Evolutionary conservation across 371 early-diverging fungal genomes (phyloP), one percentile per base, ranked within the genome.

Genomic region (Coelomomyces lativittatus): DNA sequence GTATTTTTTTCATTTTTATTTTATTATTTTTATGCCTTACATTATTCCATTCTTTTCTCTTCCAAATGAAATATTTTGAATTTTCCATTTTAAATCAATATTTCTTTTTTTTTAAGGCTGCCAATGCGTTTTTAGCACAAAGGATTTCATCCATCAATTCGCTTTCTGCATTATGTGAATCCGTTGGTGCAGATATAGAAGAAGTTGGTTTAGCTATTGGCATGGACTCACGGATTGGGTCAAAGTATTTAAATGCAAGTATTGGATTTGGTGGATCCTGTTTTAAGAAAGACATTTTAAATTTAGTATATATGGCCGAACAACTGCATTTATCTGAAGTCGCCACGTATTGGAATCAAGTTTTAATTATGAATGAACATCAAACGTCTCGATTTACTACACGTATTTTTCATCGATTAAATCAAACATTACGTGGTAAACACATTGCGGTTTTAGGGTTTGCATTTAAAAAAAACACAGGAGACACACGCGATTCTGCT

Each of bases 401-500:
- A 52, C 73, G 66, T 51, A 47, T 64, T 11, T 19, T 48, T 8
- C 64, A 70, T 34, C 66, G 67, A 3, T 67, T 87, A 14, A 84
- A 85, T 64, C 80, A 83, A 70, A 86, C 87, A 28, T 79, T 88
- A 56, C 79, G 82, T 44, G 73, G 82, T 66, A 86, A 83, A 68
- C 69, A 67, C 47, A 72, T 92, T 53, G 84, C 86, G 8, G 67
- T 88, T 21, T 71, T 85, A 35, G 93, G 93, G 24, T 92, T 90
- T 57, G 91, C 93, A 8, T 92, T 86, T 74, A 92, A 92, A 73
- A 86, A 86, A 72, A 84, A 88, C 53, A 92, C 91, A 24, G 88
- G 88, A 44, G 93, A 92, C 61, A 85, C 93, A 29, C 79, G 92
- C 52, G 89, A 89, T 67, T 83, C 86, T 38, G 86, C 93, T 28